phyloP scores from a whole-genome alignment of 225 moss, liverwort and hornwort genomes.

The Sphagnum contortum region DNA sequence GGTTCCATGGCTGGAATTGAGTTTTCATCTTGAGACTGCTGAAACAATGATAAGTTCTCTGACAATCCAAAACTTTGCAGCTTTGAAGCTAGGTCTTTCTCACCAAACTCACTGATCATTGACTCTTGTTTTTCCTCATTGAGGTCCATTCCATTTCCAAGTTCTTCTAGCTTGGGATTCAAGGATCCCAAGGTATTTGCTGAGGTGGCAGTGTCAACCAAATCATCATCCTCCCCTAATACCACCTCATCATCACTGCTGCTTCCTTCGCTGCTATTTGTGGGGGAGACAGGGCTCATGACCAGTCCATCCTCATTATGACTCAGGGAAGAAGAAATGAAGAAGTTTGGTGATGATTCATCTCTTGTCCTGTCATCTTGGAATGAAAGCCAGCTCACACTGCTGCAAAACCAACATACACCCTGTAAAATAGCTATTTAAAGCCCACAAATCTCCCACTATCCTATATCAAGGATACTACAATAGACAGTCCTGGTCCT shows the following conservation, averaged over 20 bases:
- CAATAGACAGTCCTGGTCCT: not conserved
- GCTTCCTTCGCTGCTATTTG: slow-evolving; percentile 88
- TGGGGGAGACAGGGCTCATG: slow-evolving; percentile 55
- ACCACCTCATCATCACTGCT: slow-evolving; percentile 98
- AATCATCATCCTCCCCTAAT: slow-evolving; percentile 86
- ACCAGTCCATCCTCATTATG: slow-evolving; percentile 62
- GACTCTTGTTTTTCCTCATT: slow-evolving; percentile 37
- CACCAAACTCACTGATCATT: slow-evolving; percentile 34
- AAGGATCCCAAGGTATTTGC: slow-evolving; percentile 16
- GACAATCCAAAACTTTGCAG: slow-evolving; percentile 64
- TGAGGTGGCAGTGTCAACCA: slow-evolving; percentile 87
- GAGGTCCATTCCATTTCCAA: slow-evolving; percentile 36
- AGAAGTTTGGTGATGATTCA: slow-evolving; percentile 70
- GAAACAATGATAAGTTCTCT: slow-evolving; percentile 50
- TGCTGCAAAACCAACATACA: slow-evolving; percentile 15
- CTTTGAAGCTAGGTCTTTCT: slow-evolving; percentile 43
- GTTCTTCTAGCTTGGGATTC: slow-evolving; percentile 23
- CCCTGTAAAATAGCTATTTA: not conserved
- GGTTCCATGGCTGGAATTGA: slow-evolving; percentile 3
- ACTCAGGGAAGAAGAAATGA: slow-evolving; percentile 59
- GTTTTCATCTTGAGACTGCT: slow-evolving; percentile 24
- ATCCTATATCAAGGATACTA: not conserved
- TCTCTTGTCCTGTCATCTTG: slow-evolving; percentile 75
- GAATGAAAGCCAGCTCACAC: slow-evolving; percentile 83
- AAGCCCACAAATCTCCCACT: not conserved